These are phyloP conservation scores for Crithidia expoeki DNA, from an alignment of 208 protist species.

Conservation along the genomic window DNA sequence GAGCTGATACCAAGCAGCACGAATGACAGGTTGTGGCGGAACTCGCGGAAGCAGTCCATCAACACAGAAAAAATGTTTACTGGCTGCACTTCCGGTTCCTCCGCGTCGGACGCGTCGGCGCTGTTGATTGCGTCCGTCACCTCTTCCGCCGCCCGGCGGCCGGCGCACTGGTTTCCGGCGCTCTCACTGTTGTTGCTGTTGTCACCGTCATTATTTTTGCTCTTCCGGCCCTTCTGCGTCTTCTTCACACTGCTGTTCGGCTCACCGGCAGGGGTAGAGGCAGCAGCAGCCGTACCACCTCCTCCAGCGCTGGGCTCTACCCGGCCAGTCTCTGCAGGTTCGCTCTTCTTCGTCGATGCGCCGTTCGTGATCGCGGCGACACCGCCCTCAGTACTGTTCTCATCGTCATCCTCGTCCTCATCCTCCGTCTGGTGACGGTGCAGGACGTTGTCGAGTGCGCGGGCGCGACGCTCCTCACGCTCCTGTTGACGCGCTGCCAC, in stretches of 20 bases:
- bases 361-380: neutral
- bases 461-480: slow-evolving; percentile 40
- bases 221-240: neutral
- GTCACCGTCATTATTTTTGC: neutral
- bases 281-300: too few relatives aligned
- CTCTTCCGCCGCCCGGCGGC: neutral
- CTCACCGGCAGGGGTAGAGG: too few relatives aligned
- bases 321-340: neutral
- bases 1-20: slow-evolving; percentile 57
- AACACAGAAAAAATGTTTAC: slow-evolving; percentile 77
- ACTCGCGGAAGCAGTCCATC: slow-evolving; percentile 57
- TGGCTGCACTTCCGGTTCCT: slow-evolving; percentile 50
- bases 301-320: neutral
- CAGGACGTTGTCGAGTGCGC: slow-evolving; percentile 25
- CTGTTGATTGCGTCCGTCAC: neutral
- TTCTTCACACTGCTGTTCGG: neutral
- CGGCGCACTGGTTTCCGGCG: slow-evolving; percentile 5
- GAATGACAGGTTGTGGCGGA: slow-evolving; percentile 60
- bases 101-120: slow-evolving; percentile 1
- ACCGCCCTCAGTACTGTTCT: neutral
- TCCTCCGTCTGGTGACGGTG: slow-evolving; percentile 6
- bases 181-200: too few relatives aligned
- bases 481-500: slow-evolving; percentile 51
- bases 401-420: slow-evolving; percentile 21
- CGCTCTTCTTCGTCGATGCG: slow-evolving; percentile 14